A percentile compares a stretch with the other conserved stretches of the same genome.
phyloP scores from a whole-genome alignment of 305 asterid species.

The Fraxinus ornus region DNA sequence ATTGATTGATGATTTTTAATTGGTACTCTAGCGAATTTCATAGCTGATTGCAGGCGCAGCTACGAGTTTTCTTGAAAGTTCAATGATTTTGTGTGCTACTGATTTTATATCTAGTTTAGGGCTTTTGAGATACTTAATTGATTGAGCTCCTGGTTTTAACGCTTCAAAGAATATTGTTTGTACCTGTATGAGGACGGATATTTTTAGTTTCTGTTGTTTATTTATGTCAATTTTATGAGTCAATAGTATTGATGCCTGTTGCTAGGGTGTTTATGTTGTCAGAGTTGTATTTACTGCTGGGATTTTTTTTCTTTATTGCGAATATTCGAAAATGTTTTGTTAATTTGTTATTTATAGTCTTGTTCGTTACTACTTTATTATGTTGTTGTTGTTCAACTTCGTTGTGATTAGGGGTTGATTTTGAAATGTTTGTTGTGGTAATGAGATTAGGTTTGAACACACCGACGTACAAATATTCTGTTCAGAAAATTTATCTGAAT shows the following conservation, averaged over 20 bases:
- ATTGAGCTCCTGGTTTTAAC: background rate
- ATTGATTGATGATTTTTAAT: background rate
- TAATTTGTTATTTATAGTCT: background rate
- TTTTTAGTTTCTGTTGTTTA: background rate
- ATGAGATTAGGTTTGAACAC: background rate
- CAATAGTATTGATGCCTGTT: background rate
- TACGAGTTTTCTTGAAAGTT: background rate
- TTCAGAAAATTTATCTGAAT: background rate
- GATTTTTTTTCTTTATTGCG: background rate
- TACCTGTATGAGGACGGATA: background rate
- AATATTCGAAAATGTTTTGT: background rate
- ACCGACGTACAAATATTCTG: background rate
- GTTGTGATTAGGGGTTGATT: background rate
- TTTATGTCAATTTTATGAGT: background rate
- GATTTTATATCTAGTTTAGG: conserved; percentile 4
- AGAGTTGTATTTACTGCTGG: background rate
- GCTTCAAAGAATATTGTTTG: background rate
- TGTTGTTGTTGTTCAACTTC: background rate
- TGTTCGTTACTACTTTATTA: background rate
- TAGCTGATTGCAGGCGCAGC: background rate
- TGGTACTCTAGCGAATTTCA: background rate
- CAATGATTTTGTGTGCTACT: background rate
- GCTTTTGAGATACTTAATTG: background rate
- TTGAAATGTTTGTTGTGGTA: background rate
- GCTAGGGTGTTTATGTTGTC: background rate